Evolutionary conservation across 2,329 filamentous ascomycete genomes (phyloP), one percentile per base, ranked within the genome.

Genomic region (Penicillium sp.): DNA sequence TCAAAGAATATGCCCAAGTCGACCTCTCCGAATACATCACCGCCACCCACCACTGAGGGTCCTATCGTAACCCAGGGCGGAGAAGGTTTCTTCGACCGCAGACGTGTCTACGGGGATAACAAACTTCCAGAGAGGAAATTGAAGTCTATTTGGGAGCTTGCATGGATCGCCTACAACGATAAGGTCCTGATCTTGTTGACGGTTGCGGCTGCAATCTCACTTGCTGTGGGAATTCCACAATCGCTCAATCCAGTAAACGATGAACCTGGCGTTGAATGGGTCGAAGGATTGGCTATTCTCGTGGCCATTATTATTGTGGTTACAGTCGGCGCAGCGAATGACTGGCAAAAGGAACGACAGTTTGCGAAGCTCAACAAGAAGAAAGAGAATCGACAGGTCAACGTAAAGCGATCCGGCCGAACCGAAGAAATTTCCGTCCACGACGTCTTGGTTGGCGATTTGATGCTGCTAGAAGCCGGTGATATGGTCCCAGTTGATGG

Each of bases 121-220:
- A 72, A 74, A 28, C 69, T 87, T n/a, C 83, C 83, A 0, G 81
- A 80, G 56, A 80, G 80, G 59, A 85, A 85, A 61, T 74, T 82
- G 22, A 88, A 88, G 64, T 82, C 75, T 34, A 81, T 89, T 45
- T 73, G 84, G 53, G 75, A 83, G 61, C 70, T 89, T 15, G 82
- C 82, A 54, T 90, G 86, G 86, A 84, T 88, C 60, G 85, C 85
- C 1, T 88, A 87, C 69, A 88, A 89, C 63, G 86, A 90, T 68
- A 90, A 89, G 61, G 81, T 90, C 10, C 72, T 88, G 45, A 85
- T 88, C 48, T 70, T 88, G 4, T 73, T 88, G 51, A 84, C 83
- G 1, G 74, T 82, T 19, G 85, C 85, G 7, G 86, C 85, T 1
- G 73, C 79, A n/a, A 81, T 90, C 32, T 88, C 86, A 2, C 73